Base-by-base conservation (phyloP, 2,329 filamentous ascomycete genomes). In the Alternaria incomplexa region DNA sequence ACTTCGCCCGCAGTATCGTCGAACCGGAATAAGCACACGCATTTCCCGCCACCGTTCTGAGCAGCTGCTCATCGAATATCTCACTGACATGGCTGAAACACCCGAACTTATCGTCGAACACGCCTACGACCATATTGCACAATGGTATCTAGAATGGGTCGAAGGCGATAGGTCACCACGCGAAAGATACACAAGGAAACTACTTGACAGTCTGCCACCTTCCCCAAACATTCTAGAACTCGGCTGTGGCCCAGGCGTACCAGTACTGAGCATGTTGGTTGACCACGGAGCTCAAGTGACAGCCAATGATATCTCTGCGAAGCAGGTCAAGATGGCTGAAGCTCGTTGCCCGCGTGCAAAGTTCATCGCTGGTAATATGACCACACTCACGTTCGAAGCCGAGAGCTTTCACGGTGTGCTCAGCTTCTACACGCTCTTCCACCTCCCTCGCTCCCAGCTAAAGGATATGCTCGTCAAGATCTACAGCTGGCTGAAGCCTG, bases 371-470 rank as follows among this genome's bases (percentile, higher is more conserved):
- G 78, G 76, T 5, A 81, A 83, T 50, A 83, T 83, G 81, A 74
- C 77, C 63, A 67, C 56, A 1, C 68, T 83, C 2, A 36, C 67
- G 3, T 80, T 82, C 61, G 55, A 30, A 0, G 58, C 64, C 2
- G 73, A 32, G 2, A 76, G 76, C 1, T 78, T 87, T 46, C 81
- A 86, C 61, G 84, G 81, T 11, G 80, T 85, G 3, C 63, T 85
- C 6, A 85, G 75, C 1, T 81, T 87, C 68, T 87, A 85, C 75
- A 85, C 82, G 26, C 64, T 87, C 47, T 82, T 86, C 59, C 85
- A 87, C 67, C 79, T 88, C 13, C 84, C 85, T 4, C 78, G 80
- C 11, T 71, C 74, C 2, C 84, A 87, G 65, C 85, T 87, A 72
- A 71, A 63, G 3, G 72, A 70, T 15, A 77, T 87, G 63, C 68